A percentile compares a stretch with the other conserved stretches of the same genome.
phyloP scores from a whole-genome alignment of 2,329 filamentous ascomycete genomes.

The Pseudogymnoascus verrucosus region DNA sequence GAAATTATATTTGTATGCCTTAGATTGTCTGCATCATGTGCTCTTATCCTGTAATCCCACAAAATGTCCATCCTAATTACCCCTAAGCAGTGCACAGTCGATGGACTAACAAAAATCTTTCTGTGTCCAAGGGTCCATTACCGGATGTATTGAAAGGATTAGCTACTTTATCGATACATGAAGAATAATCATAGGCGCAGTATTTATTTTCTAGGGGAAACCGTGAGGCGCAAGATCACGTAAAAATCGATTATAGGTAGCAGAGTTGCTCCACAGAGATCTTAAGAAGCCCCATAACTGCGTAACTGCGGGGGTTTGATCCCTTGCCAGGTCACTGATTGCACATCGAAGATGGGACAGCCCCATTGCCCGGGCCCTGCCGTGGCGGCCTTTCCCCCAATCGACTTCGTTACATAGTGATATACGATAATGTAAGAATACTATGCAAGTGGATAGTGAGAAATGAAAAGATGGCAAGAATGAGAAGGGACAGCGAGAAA shows the following conservation, averaged over 20 bases:
- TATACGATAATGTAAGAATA: too few species aligned
- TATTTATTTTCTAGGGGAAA: too few species aligned
- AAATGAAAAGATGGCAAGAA: too few species aligned
- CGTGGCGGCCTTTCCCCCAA: too few species aligned
- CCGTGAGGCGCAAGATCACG: not conserved
- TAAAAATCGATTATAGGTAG: not conserved
- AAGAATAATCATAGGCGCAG: not conserved
- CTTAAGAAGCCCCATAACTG: too few species aligned
- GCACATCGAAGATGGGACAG: too few species aligned
- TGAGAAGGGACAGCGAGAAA: too few species aligned
- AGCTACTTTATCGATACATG: not conserved
- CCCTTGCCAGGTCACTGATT: too few species aligned
- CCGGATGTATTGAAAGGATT: not conserved
- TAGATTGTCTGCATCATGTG: not conserved
- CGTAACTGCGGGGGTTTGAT: too few species aligned
- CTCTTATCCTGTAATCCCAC: not conserved
- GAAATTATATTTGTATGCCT: not conserved
- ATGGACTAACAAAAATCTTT: not conserved
- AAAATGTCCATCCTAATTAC: not conserved
- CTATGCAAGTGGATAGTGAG: too few species aligned
- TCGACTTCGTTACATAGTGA: too few species aligned
- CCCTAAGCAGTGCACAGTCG: not conserved
- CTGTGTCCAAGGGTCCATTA: not conserved
- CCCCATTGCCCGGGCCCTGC: too few species aligned
- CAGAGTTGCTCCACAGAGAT: not conserved